Conservation (phyloP, 768 basidiomycete species). For the Trametes meyenii region DNA sequence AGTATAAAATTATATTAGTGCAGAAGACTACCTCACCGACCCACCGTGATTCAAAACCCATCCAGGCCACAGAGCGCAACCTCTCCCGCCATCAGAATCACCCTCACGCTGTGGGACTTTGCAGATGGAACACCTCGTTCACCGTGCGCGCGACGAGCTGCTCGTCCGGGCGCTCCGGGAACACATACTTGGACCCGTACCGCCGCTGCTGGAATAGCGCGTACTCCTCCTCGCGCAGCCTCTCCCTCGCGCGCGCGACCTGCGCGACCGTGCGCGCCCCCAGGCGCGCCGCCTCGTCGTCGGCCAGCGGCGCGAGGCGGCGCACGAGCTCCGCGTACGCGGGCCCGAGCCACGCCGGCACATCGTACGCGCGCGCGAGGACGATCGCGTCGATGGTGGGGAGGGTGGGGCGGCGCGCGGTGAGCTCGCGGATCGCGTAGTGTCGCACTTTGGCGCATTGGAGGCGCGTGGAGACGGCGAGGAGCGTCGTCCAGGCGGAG, state of each 20-base stretch:
- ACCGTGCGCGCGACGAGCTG: constrained; percentile 26
- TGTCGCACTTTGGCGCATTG: constrained; percentile 38
- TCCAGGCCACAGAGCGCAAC: no score
- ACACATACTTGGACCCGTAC: constrained; percentile 18
- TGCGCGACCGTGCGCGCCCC: constrained; percentile 27
- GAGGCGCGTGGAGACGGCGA: constrained; percentile 43
- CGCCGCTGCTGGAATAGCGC: constrained; percentile 12
- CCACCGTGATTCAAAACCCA: no score
- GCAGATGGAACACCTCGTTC: constrained; percentile 23
- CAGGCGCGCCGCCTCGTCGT: constrained; percentile 30
- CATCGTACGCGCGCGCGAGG: constrained; percentile 26
- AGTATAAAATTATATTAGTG: no score
- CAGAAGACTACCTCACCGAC: no score
- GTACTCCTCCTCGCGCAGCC: constrained; percentile 27
- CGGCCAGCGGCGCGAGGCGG: constrained; percentile 27
- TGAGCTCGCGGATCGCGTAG: constrained; percentile 35
- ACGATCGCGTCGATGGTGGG: constrained; percentile 25
- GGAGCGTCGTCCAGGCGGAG: constrained; percentile 41
- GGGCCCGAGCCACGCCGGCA: constrained; percentile 28
- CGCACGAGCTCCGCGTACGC: constrained; percentile 31
- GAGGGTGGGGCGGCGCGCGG: constrained; percentile 18
- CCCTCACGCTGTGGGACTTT: not conserved
- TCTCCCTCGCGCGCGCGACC: constrained; percentile 31
- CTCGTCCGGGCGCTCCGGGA: constrained; percentile 22
- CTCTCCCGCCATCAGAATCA: no score